Evolutionary conservation across 1,139 yeast species (phyloP), one percentile per base, ranked within the genome.

Genomic region (Arxiozyma heterogenica): DNA sequence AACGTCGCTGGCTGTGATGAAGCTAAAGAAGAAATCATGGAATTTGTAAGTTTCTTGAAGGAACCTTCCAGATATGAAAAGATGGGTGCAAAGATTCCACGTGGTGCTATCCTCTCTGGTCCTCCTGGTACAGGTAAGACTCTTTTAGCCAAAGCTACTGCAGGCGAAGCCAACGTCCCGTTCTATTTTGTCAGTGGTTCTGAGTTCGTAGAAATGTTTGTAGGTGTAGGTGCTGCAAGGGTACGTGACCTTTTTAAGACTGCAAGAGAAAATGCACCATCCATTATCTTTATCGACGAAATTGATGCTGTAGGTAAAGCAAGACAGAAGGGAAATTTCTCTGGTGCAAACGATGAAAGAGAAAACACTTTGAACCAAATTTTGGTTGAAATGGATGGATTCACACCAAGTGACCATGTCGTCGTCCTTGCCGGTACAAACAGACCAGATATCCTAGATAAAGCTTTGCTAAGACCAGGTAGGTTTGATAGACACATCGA

Each of bases 51-150:
- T 62, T 86, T 86, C 63, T 77, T 86, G 69, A 86, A 85, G 66
- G 80, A 84, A 59, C 93, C 94, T 1, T 71, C 75, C 48, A 82
- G 84, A 63, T 86, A 85, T 69, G 91, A 85, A 66, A 81, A 78
- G 61, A 75, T 86, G 64, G 94, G 94, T 51, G 94, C 91, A 23
- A 84, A 85, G 65, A 86, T 86, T 57, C 94, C 94, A 48, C 76
- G 93, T 69, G 94, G 94, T 65, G 93, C 93, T 9, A 83, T 86
- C 54, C 73, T 86, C 51, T 83, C 90, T 0, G 94, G 94, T 58
- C 89, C 93, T 44, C 94, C 94, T 49, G 94, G 94, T 73, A 86
- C 93, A 5, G 94, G 94, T 79, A 86, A 86, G 67, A 86, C 94
- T 1, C 73, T 86, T 50, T 71, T 86, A 54, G 93, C 93, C 12